Conservation (phyloP, 805 yeast species). For the Kodamaea laetipori region DNA sequence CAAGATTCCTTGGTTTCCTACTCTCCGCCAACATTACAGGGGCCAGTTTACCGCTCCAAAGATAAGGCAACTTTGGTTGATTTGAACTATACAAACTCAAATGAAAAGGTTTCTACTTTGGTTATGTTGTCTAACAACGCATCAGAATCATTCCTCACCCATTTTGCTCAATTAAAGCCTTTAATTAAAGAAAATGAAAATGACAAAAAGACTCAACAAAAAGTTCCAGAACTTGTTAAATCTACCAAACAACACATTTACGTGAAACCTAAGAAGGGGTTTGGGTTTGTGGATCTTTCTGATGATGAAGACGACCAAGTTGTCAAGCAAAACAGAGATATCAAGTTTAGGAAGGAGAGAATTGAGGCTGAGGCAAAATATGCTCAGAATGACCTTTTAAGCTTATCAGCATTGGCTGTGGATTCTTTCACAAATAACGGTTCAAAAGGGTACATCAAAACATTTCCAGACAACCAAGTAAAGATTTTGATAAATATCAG, state of each 20-base stretch:
- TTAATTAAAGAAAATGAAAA: constrained; percentile 24
- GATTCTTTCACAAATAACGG: constrained; percentile 19
- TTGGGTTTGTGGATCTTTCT: constrained; percentile 29
- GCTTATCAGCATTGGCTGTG: constrained; percentile 17
- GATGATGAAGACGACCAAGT: constrained; percentile 12
- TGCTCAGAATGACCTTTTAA: constrained; percentile 17
- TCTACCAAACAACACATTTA: constrained; percentile 8
- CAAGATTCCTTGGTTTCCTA: not conserved
- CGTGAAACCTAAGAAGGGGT: constrained; percentile 28
- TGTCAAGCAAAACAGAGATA: constrained; percentile 8
- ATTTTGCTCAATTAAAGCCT: constrained; percentile 31
- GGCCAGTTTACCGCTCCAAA: constrained; percentile 20
- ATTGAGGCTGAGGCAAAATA: constrained; percentile 8
- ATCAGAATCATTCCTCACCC: constrained; percentile 15
- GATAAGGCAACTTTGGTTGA: not conserved
- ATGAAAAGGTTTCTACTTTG: constrained; percentile 19
- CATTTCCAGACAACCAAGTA: not conserved
- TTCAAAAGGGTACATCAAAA: not conserved
- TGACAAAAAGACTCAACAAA: not conserved
- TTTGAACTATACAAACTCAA: constrained; percentile 14
- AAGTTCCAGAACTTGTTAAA: not conserved
- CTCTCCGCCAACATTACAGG: constrained; percentile 24
- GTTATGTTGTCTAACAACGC: constrained; percentile 15
- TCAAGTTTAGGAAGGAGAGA: not conserved
- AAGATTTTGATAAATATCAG: constrained; percentile 9